Percentiles rank a stretch among this genome's conserved stretches.
These are phyloP conservation scores for Talinum fruticosum DNA, from an alignment of 148 eudicot genomes.

Conservation along the genomic window DNA sequence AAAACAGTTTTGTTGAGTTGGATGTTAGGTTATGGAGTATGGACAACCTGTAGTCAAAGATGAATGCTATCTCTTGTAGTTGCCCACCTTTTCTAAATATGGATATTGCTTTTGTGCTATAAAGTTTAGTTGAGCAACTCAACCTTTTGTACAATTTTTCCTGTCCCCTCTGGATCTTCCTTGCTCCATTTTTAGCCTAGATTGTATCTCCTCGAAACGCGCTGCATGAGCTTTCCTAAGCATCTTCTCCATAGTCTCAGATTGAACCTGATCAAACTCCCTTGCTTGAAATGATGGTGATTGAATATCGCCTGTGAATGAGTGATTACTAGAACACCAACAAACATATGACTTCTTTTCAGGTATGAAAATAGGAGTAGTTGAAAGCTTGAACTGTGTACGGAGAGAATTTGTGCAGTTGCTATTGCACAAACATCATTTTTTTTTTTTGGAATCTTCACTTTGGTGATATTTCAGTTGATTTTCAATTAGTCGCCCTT, in stretches of 20 bases:
- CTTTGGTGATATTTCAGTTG: too few relatives aligned
- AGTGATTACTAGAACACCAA: not conserved
- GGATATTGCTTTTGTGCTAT: not conserved
- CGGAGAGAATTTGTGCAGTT: too few relatives aligned
- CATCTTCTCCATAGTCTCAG: not conserved
- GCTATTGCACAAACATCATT: too few relatives aligned
- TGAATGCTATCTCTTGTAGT: not conserved
- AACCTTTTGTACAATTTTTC: not conserved
- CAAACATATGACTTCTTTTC: not conserved
- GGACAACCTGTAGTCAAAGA: not conserved
- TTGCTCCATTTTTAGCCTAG: too few relatives aligned
- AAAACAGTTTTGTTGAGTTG: not conserved
- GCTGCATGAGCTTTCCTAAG: not conserved
- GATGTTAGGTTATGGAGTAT: not conserved
- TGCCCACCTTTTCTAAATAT: not conserved
- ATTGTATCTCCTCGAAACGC: not conserved
- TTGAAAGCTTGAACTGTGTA: too few relatives aligned
- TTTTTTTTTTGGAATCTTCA: too few relatives aligned
- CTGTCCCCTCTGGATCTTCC: not conserved
- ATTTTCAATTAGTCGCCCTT: too few relatives aligned
- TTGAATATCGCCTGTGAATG: not conserved
- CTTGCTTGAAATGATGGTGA: not conserved
- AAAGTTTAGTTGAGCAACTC: not conserved
- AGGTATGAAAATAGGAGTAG: too few relatives aligned
- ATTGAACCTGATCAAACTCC: not conserved